Percentiles rank a stretch among this genome's conserved stretches.
phyloP scores from a whole-genome alignment of 2,329 filamentous ascomycete species.

The Colletotrichum spinosum region DNA sequence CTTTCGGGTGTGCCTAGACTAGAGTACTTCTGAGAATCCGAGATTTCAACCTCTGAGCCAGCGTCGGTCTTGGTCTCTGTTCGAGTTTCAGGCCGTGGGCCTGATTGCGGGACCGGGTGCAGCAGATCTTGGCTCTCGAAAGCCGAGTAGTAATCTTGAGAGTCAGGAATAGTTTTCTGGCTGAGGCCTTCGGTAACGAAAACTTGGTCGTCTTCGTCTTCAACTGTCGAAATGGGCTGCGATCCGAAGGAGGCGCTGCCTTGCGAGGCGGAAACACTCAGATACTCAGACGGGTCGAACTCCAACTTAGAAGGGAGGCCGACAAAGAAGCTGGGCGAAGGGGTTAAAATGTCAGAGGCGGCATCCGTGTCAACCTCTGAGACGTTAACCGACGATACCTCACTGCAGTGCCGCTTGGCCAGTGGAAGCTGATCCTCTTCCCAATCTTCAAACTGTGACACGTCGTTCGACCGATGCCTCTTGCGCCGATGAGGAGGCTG shows the following conservation, averaged over 20 bases:
- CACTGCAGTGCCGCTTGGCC: conserved; percentile 20
- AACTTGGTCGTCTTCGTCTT: conserved; percentile 48
- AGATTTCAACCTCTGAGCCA: conserved; percentile 20
- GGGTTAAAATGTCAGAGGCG: conserved; percentile 29
- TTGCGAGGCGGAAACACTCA: conserved; percentile 45
- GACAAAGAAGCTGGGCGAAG: conserved; percentile 38
- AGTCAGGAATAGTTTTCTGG: conserved; percentile 56
- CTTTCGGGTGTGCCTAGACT: conserved; percentile 28
- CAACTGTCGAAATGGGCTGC: conserved; percentile 49
- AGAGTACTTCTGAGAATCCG: conserved; percentile 34
- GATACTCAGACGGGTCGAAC: conserved; percentile 51
- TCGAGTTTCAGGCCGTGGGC: background rate
- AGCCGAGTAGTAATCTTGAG: conserved; percentile 48
- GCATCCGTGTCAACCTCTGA: conserved; percentile 33
- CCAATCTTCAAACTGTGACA: conserved; percentile 1
- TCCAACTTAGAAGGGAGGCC: conserved; percentile 45
- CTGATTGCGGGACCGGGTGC: background rate
- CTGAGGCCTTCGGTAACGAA: conserved; percentile 47
- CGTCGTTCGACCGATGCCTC: background rate
- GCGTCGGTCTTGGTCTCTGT: background rate
- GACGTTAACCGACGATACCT: conserved; percentile 21
- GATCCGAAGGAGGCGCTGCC: conserved; percentile 45
- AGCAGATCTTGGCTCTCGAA: conserved; percentile 15
- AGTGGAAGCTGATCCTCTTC: conserved; percentile 11
- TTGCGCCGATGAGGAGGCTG: conserved; percentile 25